Evolutionary conservation across 805 yeast genomes (phyloP).

Genomic region (Yarrowia sp.): DNA sequence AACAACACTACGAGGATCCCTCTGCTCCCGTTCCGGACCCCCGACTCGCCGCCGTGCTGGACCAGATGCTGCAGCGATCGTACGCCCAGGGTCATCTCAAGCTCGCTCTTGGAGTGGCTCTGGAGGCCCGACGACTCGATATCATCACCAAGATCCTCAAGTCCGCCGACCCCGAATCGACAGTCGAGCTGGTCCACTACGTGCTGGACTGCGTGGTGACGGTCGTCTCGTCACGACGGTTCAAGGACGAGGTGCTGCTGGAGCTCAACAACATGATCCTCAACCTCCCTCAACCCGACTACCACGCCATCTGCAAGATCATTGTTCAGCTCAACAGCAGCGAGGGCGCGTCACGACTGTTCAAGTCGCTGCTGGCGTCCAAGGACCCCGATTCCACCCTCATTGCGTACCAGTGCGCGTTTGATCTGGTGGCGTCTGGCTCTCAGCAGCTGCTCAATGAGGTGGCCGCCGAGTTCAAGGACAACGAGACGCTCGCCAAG

Average conservation of each 20-base stretch:
- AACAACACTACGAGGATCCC: conserved; percentile 44
- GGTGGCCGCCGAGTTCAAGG: conserved; percentile 39
- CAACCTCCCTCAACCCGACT: conserved; percentile 65
- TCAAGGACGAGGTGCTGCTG: conserved; percentile 64
- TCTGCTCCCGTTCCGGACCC: conserved; percentile 44
- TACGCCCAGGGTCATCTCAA: conserved; percentile 65
- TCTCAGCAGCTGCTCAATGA: conserved; percentile 79
- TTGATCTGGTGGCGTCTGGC: conserved; percentile 88
- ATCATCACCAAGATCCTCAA: conserved; percentile 51
- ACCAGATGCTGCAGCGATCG: conserved; percentile 82
- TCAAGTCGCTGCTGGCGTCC: conserved; percentile 53
- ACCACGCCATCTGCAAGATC: conserved; percentile 77
- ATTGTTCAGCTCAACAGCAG: conserved; percentile 84
- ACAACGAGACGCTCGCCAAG: conserved; percentile 49
- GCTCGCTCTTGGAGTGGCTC: conserved; percentile 84
- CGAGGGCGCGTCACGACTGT: conserved; percentile 63
- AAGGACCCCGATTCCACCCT: conserved; percentile 46
- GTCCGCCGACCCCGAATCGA: not conserved
- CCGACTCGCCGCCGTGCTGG: conserved; percentile 68
- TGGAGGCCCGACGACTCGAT: conserved; percentile 86
- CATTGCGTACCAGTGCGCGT: conserved; percentile 88
- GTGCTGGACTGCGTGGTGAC: conserved; percentile 66
- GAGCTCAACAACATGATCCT: conserved; percentile 61
- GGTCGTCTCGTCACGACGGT: conserved; percentile 60
- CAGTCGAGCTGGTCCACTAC: conserved; percentile 55